Conservation (phyloP, 1,284 basidiomycete genomes). For the Paramarasmius palmivorus region DNA sequence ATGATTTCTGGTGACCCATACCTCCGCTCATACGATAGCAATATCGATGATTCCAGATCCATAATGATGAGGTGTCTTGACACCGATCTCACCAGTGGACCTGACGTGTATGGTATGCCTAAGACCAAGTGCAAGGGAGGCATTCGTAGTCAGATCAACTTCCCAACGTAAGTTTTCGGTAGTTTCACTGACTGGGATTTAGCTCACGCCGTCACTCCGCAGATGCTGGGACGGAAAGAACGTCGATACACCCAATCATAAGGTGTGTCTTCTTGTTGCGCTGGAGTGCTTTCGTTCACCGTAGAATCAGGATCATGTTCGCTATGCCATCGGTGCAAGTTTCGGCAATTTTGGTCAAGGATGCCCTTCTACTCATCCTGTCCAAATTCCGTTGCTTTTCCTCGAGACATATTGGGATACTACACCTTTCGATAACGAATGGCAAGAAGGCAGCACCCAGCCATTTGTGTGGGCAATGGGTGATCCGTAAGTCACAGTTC, state of each 20-base stretch:
- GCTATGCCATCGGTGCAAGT: slow-evolving; percentile 18
- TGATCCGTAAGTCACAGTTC: slow-evolving; percentile 18
- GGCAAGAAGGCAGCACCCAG: slow-evolving; percentile 17
- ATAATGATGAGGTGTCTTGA: too few relatives aligned
- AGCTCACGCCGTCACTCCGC: too few relatives aligned
- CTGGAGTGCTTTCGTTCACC: too few relatives aligned
- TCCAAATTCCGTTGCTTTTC: slow-evolving; percentile 23
- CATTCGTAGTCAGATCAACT: too few relatives aligned
- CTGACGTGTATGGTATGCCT: too few relatives aligned
- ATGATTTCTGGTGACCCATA: too few relatives aligned
- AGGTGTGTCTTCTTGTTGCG: neutral
- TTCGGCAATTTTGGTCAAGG: slow-evolving; percentile 3
- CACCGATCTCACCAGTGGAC: too few relatives aligned
- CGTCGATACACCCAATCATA: slow-evolving; percentile 25
- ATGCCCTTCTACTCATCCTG: slow-evolving; percentile 25
- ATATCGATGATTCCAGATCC: too few relatives aligned
- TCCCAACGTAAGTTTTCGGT: too few relatives aligned
- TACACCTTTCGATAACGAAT: slow-evolving; percentile 19
- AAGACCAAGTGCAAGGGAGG: too few relatives aligned
- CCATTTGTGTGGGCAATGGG: slow-evolving; percentile 27
- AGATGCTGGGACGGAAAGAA: slow-evolving; percentile 25
- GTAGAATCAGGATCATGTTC: slow-evolving; percentile 16
- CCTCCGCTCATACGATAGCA: too few relatives aligned
- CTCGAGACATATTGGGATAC: slow-evolving; percentile 28
- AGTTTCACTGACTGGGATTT: too few relatives aligned